A percentile compares a stretch with the other conserved stretches of the same genome.
Conservation (phyloP, 257 asterid species). For the Forsythia viridissima region DNA sequence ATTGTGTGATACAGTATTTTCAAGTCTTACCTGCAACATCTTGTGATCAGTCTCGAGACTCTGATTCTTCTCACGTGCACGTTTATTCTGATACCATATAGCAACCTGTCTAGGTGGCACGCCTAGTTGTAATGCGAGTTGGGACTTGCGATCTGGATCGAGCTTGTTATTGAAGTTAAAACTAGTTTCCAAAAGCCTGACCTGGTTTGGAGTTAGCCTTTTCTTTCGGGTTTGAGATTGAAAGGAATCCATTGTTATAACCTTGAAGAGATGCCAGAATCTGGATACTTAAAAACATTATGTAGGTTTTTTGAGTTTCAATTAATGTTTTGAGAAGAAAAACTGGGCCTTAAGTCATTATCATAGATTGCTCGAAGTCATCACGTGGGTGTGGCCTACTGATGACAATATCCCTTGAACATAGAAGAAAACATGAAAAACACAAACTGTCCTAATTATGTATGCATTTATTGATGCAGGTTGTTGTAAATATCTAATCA, state of each 20-base stretch:
- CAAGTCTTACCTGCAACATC: constrained; percentile 41
- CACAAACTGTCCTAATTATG: neutral
- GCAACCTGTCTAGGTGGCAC: constrained; percentile 64
- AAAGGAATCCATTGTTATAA: constrained; percentile 35
- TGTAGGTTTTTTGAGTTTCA: constrained; percentile 4
- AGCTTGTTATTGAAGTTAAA: constrained; percentile 55
- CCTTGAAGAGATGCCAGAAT: neutral
- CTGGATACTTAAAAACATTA: constrained; percentile 14
- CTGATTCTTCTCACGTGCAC: constrained; percentile 66
- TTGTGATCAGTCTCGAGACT: constrained; percentile 56
- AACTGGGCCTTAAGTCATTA: constrained; percentile 44
- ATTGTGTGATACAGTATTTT: constrained; percentile 39
- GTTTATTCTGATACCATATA: constrained; percentile 75
- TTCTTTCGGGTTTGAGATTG: constrained; percentile 38
- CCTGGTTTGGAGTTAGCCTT: constrained; percentile 56
- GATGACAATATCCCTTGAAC: constrained; percentile 19
- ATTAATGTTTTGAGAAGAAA: constrained; percentile 15
- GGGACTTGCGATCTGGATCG: constrained; percentile 51
- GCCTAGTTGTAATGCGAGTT: constrained; percentile 55
- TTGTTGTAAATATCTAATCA: too few relatives aligned
- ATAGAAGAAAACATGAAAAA: too few relatives aligned
- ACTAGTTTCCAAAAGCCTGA: constrained; percentile 47
- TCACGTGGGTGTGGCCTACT: constrained; percentile 58
- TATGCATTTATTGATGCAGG: neutral
- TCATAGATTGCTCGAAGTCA: constrained; percentile 38